These are phyloP conservation scores for Leccinum huronense DNA, from an alignment of 1,284 basidiomycete genomes.

Conservation along the genomic window DNA sequence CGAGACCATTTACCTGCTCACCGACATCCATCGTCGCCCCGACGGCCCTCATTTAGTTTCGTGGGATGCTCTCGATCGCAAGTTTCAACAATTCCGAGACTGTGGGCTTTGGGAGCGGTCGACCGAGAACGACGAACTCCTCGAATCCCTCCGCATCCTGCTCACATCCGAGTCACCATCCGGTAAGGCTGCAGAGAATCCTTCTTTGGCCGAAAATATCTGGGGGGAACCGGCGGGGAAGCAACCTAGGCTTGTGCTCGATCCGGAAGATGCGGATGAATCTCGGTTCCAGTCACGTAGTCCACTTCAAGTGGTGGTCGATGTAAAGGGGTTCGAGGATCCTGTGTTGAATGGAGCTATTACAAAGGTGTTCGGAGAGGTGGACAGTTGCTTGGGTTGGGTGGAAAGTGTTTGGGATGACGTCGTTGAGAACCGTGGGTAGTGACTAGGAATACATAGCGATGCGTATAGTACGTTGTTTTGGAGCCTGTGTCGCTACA, in stretches of 20 bases:
- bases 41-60: constrained; percentile 19
- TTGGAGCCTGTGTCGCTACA: too few relatives aligned
- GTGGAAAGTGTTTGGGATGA: constrained; percentile 43
- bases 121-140: constrained; percentile 35
- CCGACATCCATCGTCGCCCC: constrained; percentile 25
- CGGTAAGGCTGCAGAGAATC: constrained; percentile 3
- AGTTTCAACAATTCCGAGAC: constrained; percentile 32
- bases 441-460: not conserved
- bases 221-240: constrained; percentile 27
- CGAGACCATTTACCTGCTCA: too few relatives aligned
- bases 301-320: too few relatives aligned
- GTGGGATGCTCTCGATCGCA: constrained; percentile 27
- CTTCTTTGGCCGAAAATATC: constrained; percentile 12
- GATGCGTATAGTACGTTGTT: not conserved
- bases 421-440: constrained; percentile 20
- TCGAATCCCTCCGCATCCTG: constrained; percentile 28
- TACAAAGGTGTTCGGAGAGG: constrained; percentile 32
- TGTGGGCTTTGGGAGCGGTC: constrained; percentile 36
- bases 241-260: constrained; percentile 29
- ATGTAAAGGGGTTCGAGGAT: constrained; percentile 48
- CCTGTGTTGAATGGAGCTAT: constrained; percentile 37
- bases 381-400: constrained; percentile 41
- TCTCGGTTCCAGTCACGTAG: too few relatives aligned
- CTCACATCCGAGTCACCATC: constrained; percentile 19
- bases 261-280: constrained; percentile 6